Conservation (phyloP, 2,329 filamentous ascomycete genomes). For the Ophiostoma montium region DNA sequence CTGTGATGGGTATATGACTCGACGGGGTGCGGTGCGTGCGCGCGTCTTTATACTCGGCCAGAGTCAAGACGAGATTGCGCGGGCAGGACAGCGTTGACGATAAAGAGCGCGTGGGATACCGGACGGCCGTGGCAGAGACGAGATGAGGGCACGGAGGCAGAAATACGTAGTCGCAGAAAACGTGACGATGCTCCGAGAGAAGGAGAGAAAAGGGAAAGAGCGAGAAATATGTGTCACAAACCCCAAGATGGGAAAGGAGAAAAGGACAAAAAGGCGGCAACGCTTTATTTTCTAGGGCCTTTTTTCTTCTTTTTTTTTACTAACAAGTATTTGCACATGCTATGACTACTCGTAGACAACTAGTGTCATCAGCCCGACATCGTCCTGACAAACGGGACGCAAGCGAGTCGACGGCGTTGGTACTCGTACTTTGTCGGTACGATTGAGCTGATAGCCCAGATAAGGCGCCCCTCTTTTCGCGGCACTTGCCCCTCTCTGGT, state of each 20-base stretch:
- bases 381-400: too few species aligned
- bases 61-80: not conserved
- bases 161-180: constrained; percentile 2
- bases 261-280: constrained; percentile 3
- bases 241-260: not conserved
- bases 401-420: too few species aligned
- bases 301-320: constrained; percentile 6
- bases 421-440: not conserved
- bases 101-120: constrained; percentile 2
- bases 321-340: not conserved
- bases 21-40: not conserved
- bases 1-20: not conserved
- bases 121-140: not conserved
- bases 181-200: constrained; percentile 3
- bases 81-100: not conserved
- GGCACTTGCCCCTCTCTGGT: constrained; percentile 3
- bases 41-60: constrained; percentile 2
- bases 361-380: not conserved
- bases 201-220: not conserved
- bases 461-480: constrained; percentile 2
- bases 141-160: not conserved
- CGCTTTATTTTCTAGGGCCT: constrained; percentile 6
- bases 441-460: not conserved
- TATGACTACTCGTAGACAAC: constrained; percentile 3
- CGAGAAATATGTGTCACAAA: not conserved